Percentiles rank a stretch among this genome's conserved stretches.
phyloP scores from a whole-genome alignment of 2,329 filamentous ascomycete species.

The Monosporascus sp. region DNA sequence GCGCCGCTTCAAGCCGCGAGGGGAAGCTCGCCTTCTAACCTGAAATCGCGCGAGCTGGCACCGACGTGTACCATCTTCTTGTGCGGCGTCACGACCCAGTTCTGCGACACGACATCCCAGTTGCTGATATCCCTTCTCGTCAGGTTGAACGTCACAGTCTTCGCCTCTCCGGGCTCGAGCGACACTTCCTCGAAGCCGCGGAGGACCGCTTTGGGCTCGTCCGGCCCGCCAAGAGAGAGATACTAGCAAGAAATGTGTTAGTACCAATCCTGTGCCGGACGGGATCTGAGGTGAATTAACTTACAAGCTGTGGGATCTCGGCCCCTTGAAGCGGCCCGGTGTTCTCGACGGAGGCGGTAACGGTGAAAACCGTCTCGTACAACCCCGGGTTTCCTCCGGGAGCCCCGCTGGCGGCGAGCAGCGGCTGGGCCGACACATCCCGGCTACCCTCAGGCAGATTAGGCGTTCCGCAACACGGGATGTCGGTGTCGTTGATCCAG shows the following conservation, averaged over 20 bases:
- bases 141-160: conserved; percentile 62
- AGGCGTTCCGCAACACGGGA: conserved; percentile 35
- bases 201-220: conserved; percentile 61
- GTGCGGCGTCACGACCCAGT: conserved; percentile 62
- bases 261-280: neutral
- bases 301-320: conserved; percentile 63
- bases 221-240: conserved; percentile 69
- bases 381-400: conserved; percentile 61
- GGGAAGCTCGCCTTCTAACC: conserved; percentile 8
- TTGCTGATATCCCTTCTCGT: conserved; percentile 79
- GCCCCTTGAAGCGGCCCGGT: conserved; percentile 59
- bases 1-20: neutral
- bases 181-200: conserved; percentile 75
- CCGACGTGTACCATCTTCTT: conserved; percentile 50
- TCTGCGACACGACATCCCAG: conserved; percentile 71
- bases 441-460: conserved; percentile 52
- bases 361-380: conserved; percentile 63
- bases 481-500: conserved; percentile 57
- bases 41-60: conserved; percentile 31
- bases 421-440: conserved; percentile 52
- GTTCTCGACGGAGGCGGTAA: conserved; percentile 64
- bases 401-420: conserved; percentile 40
- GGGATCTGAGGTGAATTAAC: conserved; percentile 1
- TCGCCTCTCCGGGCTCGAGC: conserved; percentile 61
- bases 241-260: conserved; percentile 37